These are phyloP conservation scores for Mycena chlorophos DNA, from an alignment of 768 basidiomycete genomes.

Conservation along the genomic window DNA sequence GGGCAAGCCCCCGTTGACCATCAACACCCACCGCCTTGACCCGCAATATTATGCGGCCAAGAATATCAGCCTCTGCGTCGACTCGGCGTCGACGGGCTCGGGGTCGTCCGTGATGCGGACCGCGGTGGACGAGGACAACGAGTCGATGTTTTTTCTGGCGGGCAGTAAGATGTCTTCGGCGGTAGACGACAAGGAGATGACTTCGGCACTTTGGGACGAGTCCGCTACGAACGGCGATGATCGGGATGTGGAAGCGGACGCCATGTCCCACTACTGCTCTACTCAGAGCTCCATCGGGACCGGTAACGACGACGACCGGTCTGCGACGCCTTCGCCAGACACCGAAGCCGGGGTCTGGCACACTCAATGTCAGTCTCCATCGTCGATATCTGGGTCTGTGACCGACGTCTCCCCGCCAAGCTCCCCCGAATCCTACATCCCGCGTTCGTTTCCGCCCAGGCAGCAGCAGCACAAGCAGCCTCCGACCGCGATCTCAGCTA, in stretches of 20 bases:
- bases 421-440: conserved; percentile 1
- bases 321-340: conserved; percentile 20
- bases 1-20: conserved; percentile 47
- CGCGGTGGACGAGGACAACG: conserved; percentile 66
- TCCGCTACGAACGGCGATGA: not conserved
- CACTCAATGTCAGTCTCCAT: conserved; percentile 22
- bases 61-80: conserved; percentile 36
- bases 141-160: conserved; percentile 56
- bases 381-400: conserved; percentile 12
- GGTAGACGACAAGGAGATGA: conserved; percentile 55
- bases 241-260: conserved; percentile 46
- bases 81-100: conserved; percentile 50
- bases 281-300: conserved; percentile 16
- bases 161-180: conserved; percentile 41
- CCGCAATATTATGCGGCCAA: conserved; percentile 49
- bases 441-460: too few relatives aligned
- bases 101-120: conserved; percentile 65
- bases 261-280: conserved; percentile 11
- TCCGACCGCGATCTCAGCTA: too few relatives aligned
- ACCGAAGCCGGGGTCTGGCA: conserved; percentile 18
- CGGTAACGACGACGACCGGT: conserved; percentile 9
- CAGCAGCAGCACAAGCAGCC: too few relatives aligned
- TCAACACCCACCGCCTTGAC: conserved; percentile 55
- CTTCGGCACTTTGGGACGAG: conserved; percentile 38
- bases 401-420: conserved; percentile 19